A percentile compares a stretch with the other conserved stretches of the same genome.
Conservation (phyloP, 176 grass and related monocot genomes). For the Ensete glaucum region DNA sequence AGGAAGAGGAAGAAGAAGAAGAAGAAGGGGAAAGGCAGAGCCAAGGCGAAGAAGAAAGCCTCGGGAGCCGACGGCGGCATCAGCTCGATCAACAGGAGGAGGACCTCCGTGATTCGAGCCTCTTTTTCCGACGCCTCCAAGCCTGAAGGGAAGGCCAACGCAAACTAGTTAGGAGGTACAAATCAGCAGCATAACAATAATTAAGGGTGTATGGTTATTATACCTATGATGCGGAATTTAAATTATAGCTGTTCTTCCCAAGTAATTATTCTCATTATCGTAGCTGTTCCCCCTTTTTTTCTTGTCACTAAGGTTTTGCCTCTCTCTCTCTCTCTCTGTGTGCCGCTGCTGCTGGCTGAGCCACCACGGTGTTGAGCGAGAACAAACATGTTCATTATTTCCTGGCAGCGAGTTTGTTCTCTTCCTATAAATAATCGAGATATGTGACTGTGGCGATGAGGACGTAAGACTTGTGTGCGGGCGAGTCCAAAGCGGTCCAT, state of each 20-base stretch:
- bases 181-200: neutral
- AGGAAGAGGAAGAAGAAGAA: too few relatives aligned
- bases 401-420: neutral
- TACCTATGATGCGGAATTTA: neutral
- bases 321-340: neutral
- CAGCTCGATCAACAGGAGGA: slow-evolving; percentile 1
- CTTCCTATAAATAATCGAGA: neutral
- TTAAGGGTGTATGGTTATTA: neutral
- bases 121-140: slow-evolving; percentile 3
- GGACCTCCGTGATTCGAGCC: neutral
- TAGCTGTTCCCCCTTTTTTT: too few relatives aligned
- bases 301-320: too few relatives aligned
- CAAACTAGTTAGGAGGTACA: neutral
- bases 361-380: neutral
- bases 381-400: neutral
- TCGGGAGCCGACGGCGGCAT: neutral
- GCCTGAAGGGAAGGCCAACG: neutral
- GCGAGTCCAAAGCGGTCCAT: neutral
- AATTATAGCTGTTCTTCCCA: neutral
- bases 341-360: neutral
- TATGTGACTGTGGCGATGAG: neutral
- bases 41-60: neutral
- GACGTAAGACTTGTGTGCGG: neutral
- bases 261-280: neutral
- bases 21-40: neutral